Evolutionary conservation across 805 yeast genomes (phyloP).

Genomic region (Myxozyma monticola): DNA sequence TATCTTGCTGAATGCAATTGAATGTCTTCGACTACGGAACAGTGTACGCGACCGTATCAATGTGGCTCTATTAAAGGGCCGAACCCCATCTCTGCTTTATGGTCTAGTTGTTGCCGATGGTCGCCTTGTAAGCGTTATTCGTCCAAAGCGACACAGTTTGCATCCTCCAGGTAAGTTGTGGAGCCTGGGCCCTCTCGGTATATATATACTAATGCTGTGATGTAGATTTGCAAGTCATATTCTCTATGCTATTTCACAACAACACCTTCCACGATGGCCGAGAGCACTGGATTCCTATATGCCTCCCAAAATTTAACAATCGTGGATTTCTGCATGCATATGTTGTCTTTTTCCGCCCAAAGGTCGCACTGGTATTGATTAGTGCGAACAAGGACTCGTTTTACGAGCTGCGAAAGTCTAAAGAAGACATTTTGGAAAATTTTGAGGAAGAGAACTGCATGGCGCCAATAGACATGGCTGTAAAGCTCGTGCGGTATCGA

Average conservation of each 20-base stretch:
- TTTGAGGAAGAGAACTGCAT: slow-evolving; percentile 44
- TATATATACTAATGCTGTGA: not conserved
- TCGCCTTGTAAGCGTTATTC: slow-evolving; percentile 64
- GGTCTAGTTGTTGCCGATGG: slow-evolving; percentile 69
- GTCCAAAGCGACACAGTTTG: slow-evolving; percentile 76
- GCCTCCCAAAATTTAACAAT: slow-evolving; percentile 86
- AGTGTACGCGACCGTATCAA: slow-evolving; percentile 60
- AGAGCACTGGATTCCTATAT: slow-evolving; percentile 91
- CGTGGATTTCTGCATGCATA: slow-evolving; percentile 85
- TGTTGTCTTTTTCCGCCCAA: slow-evolving; percentile 56
- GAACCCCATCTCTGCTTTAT: slow-evolving; percentile 63
- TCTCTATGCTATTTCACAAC: slow-evolving; percentile 68
- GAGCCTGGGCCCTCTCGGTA: not conserved
- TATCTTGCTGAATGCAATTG: slow-evolving; percentile 63
- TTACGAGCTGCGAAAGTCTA: slow-evolving; percentile 66
- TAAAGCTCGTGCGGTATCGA: slow-evolving; percentile 44
- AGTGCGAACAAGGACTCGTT: slow-evolving; percentile 78
- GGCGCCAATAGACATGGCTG: slow-evolving; percentile 43
- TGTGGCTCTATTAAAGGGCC: slow-evolving; percentile 50
- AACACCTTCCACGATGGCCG: slow-evolving; percentile 50
- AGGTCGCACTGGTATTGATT: slow-evolving; percentile 49
- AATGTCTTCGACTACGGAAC: slow-evolving; percentile 59
- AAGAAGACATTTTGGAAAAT: slow-evolving; percentile 51
- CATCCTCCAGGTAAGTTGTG: slow-evolving; percentile 54
- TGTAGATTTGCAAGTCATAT: slow-evolving; percentile 67